Evolutionary conservation across 768 basidiomycete genomes (phyloP), one percentile per base, ranked within the genome.

Genomic region (Aureoboletus auriporus): DNA sequence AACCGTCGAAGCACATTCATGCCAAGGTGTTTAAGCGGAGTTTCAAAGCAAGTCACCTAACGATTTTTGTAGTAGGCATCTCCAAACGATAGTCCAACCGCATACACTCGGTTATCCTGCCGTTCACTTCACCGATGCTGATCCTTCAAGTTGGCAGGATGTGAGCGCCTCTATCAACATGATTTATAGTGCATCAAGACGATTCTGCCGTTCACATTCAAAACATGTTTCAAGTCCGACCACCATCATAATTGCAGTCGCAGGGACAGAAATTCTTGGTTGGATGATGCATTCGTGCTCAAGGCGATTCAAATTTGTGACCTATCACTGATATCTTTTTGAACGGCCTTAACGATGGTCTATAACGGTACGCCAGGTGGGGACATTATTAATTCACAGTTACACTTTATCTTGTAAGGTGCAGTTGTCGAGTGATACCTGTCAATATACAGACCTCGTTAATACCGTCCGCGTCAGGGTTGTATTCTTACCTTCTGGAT

Each of bases 191-290:
- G 17, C 36, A 6, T 37, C 5, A 37, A 76, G 75, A 75, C 36
- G 74, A 76, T 53, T 77, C 75, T 16, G 75, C 72, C 8, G 75
- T 68, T 6, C 74, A 75, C 47, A 72, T 77, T 14, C 20, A 23
- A 23, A 23, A 23, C 4, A 23, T 23, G 20, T 23, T 23, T 23
- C 72, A 13, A 74, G 71, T n/a, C 74, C 75, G 4, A 67, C 75
- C 35, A 71, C 74, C 6, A 76, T 75, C 55, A 59, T 75, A 51
- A 63, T 73, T 38, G 71, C 68, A 23, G 73, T 75, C 33, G 56
- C 60, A 8, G 67, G 52, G 2, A 73, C 74, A 2, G 66, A 69
- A 31, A 50, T 71, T 39, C 57, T 75, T 41, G 76, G 74, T 44
- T 75, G 70, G 70, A 42, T 75, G 13, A 53, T 71, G 45, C 66